These are phyloP conservation scores for Kazachstania kunashirensis DNA, from an alignment of 805 yeast species.

Conservation along the genomic window DNA sequence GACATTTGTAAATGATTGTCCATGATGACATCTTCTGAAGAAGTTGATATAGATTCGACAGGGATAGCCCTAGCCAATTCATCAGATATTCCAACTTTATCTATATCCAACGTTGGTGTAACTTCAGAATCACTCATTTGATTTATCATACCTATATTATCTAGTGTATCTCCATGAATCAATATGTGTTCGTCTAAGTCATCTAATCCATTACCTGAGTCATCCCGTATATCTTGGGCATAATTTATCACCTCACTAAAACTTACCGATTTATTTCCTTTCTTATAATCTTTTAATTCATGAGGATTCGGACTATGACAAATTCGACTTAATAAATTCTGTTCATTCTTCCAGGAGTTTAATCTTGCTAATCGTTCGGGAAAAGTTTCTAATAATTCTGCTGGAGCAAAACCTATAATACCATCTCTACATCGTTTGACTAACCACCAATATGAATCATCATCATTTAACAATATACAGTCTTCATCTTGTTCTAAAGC, in stretches of 20 bases:
- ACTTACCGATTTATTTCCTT: conserved; percentile 25
- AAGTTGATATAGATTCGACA: too few species aligned
- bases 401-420: conserved; percentile 88
- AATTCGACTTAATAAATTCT: conserved; percentile 18
- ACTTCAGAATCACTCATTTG: background rate
- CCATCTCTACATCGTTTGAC: conserved; percentile 51
- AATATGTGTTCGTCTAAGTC: too few species aligned
- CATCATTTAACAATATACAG: conserved; percentile 71
- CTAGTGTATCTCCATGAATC: too few species aligned
- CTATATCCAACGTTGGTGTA: too few species aligned
- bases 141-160: background rate
- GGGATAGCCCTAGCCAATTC: too few species aligned
- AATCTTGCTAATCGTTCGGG: conserved; percentile 83
- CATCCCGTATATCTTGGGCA: conserved; percentile 16
- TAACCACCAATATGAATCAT: conserved; percentile 95
- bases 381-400: conserved; percentile 85
- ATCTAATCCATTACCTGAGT: too few species aligned
- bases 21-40: too few species aligned
- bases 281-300: conserved; percentile 10
- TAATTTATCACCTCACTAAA: conserved; percentile 26
- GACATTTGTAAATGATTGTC: too few species aligned
- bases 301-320: conserved; percentile 6
- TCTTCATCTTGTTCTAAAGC: conserved; percentile 71
- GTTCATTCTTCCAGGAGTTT: conserved; percentile 87
- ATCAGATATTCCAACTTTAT: too few species aligned